Percentiles rank a stretch among this genome's conserved stretches.
phyloP scores from a whole-genome alignment of 2,329 filamentous ascomycete species.

The Calonectria leucothoes region DNA sequence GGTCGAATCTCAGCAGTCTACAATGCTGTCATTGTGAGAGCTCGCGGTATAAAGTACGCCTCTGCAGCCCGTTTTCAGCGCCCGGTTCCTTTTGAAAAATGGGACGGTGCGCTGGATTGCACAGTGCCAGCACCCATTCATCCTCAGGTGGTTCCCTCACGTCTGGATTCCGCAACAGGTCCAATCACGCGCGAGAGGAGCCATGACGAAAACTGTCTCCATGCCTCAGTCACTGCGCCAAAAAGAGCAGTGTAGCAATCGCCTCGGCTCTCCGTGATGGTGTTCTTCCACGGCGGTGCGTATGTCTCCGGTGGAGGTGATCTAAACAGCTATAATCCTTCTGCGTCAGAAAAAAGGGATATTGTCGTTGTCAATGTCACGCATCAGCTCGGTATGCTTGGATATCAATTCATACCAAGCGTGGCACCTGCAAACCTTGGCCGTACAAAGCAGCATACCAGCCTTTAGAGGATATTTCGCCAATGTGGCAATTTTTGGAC shows the following conservation, averaged over 20 bases:
- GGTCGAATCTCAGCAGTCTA: neutral
- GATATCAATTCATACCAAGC: neutral
- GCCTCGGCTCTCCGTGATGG: neutral
- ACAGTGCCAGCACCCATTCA: neutral
- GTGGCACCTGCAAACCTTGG: neutral
- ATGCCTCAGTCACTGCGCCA: neutral
- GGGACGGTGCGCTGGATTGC: neutral
- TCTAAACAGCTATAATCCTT: neutral
- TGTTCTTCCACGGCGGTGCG: neutral
- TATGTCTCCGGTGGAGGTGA: neutral
- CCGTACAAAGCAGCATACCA: neutral
- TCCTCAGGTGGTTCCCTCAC: neutral
- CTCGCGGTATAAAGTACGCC: neutral
- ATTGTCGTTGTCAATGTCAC: neutral
- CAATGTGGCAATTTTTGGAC: neutral
- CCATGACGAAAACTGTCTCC: neutral
- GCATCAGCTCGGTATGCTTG: neutral
- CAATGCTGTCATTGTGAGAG: neutral
- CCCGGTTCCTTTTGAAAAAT: neutral
- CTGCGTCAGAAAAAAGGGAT: neutral
- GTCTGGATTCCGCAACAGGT: neutral
- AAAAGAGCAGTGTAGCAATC: neutral
- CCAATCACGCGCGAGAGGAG: neutral
- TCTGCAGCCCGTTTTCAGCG: neutral
- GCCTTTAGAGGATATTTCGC: neutral